Base-by-base conservation (phyloP, 1,139 yeast genomes). In the Zhuliangozyma blackwelliae region DNA sequence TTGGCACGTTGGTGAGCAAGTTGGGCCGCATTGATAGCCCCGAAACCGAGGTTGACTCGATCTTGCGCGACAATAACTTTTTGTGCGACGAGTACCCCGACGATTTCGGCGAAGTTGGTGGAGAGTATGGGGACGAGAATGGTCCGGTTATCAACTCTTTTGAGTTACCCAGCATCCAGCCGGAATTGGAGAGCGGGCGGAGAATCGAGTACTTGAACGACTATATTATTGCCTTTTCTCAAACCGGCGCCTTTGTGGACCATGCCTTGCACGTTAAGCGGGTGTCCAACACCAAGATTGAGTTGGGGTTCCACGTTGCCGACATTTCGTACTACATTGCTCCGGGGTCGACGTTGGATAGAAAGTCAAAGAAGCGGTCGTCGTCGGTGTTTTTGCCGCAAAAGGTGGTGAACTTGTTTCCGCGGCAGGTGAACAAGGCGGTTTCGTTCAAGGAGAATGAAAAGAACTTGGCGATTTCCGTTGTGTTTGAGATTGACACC, bases 331-430 rank as follows among this genome's bases (percentile, higher is more conserved):
- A 79, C 40, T 87, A 69, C 50, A 63, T 90, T 38, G 77, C 74
- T 47, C 79, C 78, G 26, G 92, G 89, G 11, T 80, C 95, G 0
- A 65, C 78, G 3, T 66, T 92, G 44, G 98, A 92, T 54, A 81
- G 94, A 43, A 90, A 92, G 56, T 86, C 96, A 2, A 86, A 88
- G 60, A 89, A 88, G 64, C 77, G 97, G 56, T 88, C 95, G 2
- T 79, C 92, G 3, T 81, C 96, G 10, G 97, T 92, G 6, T 84
- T 82, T 54, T 75, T 92, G 60, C 94, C 95, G n/a, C 96, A 90
- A 55, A 82, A 81, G 46, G 62, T 71, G 19, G 75, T 75, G 10
- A 78, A 83, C 44, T 68, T 92, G 51, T 75, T 85, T 47, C 97
- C 97, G 1, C 66, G 67, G 27, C 71, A 72, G 33, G 71, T 88